Evolutionary conservation across 352 stramenopile genomes (phyloP), one percentile per base, ranked within the genome.

Genomic region (Pythium phragmitis): DNA sequence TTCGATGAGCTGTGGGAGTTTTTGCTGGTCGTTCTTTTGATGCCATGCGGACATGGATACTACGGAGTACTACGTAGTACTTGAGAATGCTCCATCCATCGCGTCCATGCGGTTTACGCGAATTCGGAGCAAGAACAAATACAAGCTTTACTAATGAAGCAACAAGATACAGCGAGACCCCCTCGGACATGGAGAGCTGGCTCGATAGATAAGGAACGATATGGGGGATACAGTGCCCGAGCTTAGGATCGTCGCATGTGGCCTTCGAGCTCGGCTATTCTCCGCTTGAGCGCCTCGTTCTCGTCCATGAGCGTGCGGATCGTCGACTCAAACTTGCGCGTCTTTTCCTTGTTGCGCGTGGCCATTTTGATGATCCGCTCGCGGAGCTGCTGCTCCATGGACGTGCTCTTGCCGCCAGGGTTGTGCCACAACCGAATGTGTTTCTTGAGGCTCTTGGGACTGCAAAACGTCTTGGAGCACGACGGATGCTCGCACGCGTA

Each of bases 341-440:
- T 91, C 69, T 91, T 91, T 54, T 93, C 85, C 67, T 93, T 91
- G 72, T 88, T 88, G 7, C 85, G 75, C 19, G 79, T 91, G 34
- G 85, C 82, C 85, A 93, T 91, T 57, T 91, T 91, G 65, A 91
- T 91, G 60, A 93, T 93, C 37, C 85, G 85, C 67, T 91, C 85
- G 21, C 85, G 81, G 4, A 93, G 78, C 65, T 91, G 80, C 58
- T 93, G 82, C 73, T 93, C 85, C 82, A 91, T 91, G 8, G 82
- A 93, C 0, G 84, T 93, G 65, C 84, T 90, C 69, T 93, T 91
- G 14, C 82, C 85, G 41, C 77, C 85, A 2, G 82, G 85, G 55
- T 91, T 91, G 59, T 93, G 85, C 82, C 85, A 91, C 69, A 91
- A 65, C 9, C 82, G 73, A 57, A 93, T 88, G 66, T 93, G 85